Conservation (phyloP, 805 yeast species). For the Schwanniomyces sp. region DNA sequence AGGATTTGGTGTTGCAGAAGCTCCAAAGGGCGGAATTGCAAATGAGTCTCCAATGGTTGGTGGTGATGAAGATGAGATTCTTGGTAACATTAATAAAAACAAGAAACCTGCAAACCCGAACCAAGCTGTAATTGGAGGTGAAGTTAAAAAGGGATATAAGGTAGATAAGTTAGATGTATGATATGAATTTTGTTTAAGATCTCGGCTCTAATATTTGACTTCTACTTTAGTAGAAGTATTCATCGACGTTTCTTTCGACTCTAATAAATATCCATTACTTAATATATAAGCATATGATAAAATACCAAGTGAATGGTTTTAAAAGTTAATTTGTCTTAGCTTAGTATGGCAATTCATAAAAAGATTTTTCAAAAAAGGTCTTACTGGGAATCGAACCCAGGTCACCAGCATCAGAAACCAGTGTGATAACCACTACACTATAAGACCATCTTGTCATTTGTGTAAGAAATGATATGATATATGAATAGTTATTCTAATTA, state of each 20-base stretch:
- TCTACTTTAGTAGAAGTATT: no score
- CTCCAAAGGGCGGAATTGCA: conserved; percentile 48
- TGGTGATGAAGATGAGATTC: conserved; percentile 31
- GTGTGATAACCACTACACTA: conserved; percentile 35
- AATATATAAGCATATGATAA: background rate
- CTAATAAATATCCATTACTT: background rate
- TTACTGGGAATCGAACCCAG: conserved; percentile 36
- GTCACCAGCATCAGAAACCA: conserved; percentile 35
- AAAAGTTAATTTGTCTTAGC: no score
- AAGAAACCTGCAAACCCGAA: background rate
- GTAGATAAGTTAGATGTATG: background rate
- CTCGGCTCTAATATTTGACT: no score
- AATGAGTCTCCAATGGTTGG: conserved; percentile 46
- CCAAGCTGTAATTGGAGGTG: background rate
- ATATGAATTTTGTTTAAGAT: background rate
- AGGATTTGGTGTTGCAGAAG: conserved; percentile 40
- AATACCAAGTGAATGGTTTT: no score
- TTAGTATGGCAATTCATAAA: no score
- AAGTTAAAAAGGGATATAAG: background rate
- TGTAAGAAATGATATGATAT: no score
- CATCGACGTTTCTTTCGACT: no score
- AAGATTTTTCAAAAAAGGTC: no score
- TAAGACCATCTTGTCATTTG: conserved; percentile 17
- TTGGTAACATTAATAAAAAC: conserved; percentile 18
- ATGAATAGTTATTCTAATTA: no score